Percentiles rank a stretch among this genome's conserved stretches.
phyloP scores from a whole-genome alignment of 805 yeast species.

The Yarrowia alimentaria region DNA sequence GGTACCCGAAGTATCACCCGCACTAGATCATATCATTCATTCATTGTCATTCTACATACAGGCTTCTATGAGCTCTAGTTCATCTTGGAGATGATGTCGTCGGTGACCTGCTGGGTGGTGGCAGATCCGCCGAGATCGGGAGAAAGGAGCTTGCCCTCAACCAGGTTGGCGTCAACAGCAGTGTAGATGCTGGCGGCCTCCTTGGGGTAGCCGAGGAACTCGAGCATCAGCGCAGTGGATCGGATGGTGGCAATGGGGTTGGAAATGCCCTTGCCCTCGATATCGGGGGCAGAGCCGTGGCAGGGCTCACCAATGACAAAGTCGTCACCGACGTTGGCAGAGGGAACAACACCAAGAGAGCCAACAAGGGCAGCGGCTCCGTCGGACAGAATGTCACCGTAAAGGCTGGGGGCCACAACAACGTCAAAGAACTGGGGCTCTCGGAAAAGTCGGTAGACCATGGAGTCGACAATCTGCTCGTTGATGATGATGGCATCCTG shows the following conservation, averaged over 20 bases:
- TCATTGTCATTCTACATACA: slow-evolving; percentile 6
- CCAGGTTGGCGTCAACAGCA: slow-evolving; percentile 92
- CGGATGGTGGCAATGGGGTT: slow-evolving; percentile 98
- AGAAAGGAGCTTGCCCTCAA: slow-evolving; percentile 74
- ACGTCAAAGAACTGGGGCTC: slow-evolving; percentile 97
- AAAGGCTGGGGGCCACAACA: slow-evolving; percentile 96
- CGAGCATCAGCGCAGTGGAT: slow-evolving; percentile 95
- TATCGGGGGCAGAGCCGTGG: slow-evolving; percentile 99
- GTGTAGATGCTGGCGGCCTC: slow-evolving; percentile 89
- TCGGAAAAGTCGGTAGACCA: slow-evolving; percentile 98
- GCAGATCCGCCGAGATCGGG: slow-evolving; percentile 95
- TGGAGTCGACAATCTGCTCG: slow-evolving; percentile 98
- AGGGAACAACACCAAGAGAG: slow-evolving; percentile 95
- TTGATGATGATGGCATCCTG: slow-evolving; percentile 46
- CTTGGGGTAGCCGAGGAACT: slow-evolving; percentile 85
- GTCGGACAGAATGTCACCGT: slow-evolving; percentile 95
- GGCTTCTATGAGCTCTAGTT: neutral
- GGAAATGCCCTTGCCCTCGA: slow-evolving; percentile 84
- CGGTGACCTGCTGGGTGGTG: slow-evolving; percentile 80
- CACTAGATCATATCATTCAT: slow-evolving; percentile 1
- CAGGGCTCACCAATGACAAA: slow-evolving; percentile 99
- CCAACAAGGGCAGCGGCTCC: slow-evolving; percentile 96
- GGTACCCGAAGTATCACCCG: too few relatives aligned
- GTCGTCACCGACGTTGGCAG: slow-evolving; percentile 94
- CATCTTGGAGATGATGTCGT: slow-evolving; percentile 60